Base-by-base conservation (phyloP, 495 filamentous ascomycete species). In the Xylaria sp. region DNA sequence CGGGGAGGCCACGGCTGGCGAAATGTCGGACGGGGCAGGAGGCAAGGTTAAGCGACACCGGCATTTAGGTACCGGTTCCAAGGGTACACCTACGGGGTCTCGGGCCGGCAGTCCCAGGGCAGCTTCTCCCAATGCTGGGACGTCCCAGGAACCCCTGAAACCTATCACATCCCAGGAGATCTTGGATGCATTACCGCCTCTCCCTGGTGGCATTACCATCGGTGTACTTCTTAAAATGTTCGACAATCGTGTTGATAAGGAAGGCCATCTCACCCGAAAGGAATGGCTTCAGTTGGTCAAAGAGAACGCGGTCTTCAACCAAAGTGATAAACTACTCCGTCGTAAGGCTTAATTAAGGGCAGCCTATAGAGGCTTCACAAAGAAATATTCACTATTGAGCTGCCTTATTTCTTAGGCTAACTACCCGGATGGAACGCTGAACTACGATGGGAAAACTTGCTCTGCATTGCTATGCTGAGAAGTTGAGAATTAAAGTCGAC, bases 1-100 rank as follows among this genome's bases (percentile, higher is more conserved):
- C 68, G 88, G 89, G 35, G 95, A 97, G 73, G 89, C 85, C 61
- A 94, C 89, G 15, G 91, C 87, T 7, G 92, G 89, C 37, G 92
- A 96, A 79, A 90, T 90, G 80, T 93, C 90, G 41, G 93, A 95
- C 75, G 89, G 88, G 17, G 88, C 73, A 0, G 75, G 80, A 41
- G 70, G 80, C 65, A 90, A 89, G 79, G 88, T 87, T 74, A 90
- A 90, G 80, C 93, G 91, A 75, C 80, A 93, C 72, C 92, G 89
- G 79, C 79, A 93, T 46, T 81, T 84, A 69, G 75, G 84, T 84
- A 50, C 84, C 81, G 55, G 80, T 80, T 65, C 82, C 63, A 72
- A 76, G 69, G 72, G 87, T 79, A 80, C 89, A 80, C 75, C 84
- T 76, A 73, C 88, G 73, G 75, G 89, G 80, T 76, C 91, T 81